Percentiles rank a stretch among this genome's conserved stretches.
phyloP scores from a whole-genome alignment of 768 basidiomycete species.

The Trametes elegans region DNA sequence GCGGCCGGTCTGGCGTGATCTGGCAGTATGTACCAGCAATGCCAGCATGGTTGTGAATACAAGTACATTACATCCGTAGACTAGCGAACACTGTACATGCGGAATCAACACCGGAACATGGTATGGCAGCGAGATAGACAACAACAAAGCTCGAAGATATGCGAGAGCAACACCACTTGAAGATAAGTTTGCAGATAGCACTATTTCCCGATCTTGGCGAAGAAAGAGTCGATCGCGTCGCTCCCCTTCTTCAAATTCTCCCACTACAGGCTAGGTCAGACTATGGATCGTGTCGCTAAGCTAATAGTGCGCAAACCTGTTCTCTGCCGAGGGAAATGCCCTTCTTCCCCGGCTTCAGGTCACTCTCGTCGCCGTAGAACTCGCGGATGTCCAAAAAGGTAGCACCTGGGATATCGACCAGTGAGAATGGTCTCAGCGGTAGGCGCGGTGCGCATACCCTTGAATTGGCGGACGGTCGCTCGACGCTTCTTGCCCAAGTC shows the following conservation, averaged over 20 bases:
- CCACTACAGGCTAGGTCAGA: constrained; percentile 43
- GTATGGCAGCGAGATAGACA: background rate
- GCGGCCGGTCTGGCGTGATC: constrained; percentile 63
- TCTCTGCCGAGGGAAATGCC: constrained; percentile 67
- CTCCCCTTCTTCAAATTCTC: constrained; percentile 45
- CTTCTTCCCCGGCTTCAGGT: constrained; percentile 78
- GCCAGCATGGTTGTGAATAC: background rate
- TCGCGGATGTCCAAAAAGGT: constrained; percentile 72
- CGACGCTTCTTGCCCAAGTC: constrained; percentile 74
- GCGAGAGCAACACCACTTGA: background rate
- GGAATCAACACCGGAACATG: background rate
- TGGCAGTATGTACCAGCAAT: background rate
- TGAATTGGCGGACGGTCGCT: constrained; percentile 52
- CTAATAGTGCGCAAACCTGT: constrained; percentile 46
- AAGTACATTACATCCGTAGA: background rate
- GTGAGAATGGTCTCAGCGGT: constrained; percentile 13
- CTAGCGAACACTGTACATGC: too few species aligned
- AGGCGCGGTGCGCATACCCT: constrained; percentile 37
- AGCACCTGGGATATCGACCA: too few species aligned
- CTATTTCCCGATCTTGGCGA: constrained; percentile 30
- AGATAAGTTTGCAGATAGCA: background rate
- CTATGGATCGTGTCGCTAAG: background rate
- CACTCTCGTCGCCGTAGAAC: constrained; percentile 52
- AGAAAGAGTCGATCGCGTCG: constrained; percentile 50
- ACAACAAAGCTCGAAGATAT: background rate